These are phyloP conservation scores for Magnusiomyces magnusii DNA, from an alignment of 1,139 yeast genomes.

Conservation along the genomic window DNA sequence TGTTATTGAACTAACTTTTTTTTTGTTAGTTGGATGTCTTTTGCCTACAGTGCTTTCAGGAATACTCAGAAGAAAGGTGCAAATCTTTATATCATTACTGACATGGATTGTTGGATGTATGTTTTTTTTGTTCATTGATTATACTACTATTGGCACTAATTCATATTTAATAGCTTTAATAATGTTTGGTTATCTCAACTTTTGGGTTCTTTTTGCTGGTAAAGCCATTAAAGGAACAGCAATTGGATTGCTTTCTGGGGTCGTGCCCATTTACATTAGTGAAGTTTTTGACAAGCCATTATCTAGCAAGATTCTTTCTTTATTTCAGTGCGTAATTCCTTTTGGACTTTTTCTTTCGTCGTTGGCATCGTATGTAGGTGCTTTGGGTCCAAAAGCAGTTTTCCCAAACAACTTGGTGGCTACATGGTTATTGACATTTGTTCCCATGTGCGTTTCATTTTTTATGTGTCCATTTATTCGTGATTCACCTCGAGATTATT, in stretches of 20 bases:
- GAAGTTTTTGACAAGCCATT: slow-evolving; percentile 47
- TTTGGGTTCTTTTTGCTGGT: slow-evolving; percentile 38
- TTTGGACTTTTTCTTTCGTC: slow-evolving; percentile 42
- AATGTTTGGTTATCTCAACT: slow-evolving; percentile 5
- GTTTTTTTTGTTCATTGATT: slow-evolving; percentile 6
- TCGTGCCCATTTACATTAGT: slow-evolving; percentile 55
- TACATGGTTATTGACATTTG: background rate
- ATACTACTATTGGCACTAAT: background rate
- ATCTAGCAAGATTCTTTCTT: slow-evolving; percentile 51
- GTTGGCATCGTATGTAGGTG: slow-evolving; percentile 33
- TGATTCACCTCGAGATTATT: slow-evolving; percentile 1
- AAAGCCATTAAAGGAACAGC: slow-evolving; percentile 55
- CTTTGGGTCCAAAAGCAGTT: slow-evolving; percentile 8
- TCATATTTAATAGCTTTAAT: slow-evolving; percentile 9
- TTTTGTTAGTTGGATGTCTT: slow-evolving; percentile 14
- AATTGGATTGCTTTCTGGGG: slow-evolving; percentile 56
- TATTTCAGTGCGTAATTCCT: slow-evolving; percentile 58
- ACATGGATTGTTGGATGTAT: background rate
- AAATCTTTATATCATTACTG: slow-evolving; percentile 2
- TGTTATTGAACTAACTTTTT: background rate
- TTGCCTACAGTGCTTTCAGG: slow-evolving; percentile 8
- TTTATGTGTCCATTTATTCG: background rate
- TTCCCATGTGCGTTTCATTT: background rate
- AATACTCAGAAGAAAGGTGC: slow-evolving; percentile 11
- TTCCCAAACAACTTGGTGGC: background rate